Evolutionary conservation across 2,329 filamentous ascomycete genomes (phyloP).

Genomic region (Chaetomiaceae sp.): DNA sequence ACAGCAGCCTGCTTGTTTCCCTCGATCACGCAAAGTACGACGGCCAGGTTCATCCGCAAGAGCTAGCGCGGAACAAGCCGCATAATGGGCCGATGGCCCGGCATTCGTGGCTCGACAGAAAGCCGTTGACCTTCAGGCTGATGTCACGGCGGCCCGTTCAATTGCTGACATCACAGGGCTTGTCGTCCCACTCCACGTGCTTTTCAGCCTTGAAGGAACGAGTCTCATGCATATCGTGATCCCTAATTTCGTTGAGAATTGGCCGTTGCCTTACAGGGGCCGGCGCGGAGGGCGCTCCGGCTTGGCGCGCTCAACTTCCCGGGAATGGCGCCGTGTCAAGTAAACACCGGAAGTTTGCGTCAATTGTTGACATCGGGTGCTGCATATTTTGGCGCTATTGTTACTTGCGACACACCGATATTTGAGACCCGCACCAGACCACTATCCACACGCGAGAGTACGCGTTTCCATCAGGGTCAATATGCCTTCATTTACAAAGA

Average conservation of each 20-base stretch:
- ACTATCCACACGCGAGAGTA: not conserved
- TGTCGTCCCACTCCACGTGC: not conserved
- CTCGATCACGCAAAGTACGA: not conserved
- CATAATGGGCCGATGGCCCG: conserved; percentile 5
- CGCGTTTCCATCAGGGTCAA: not conserved
- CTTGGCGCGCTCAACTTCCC: conserved; percentile 5
- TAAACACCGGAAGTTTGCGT: not conserved
- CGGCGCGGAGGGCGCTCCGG: conserved; percentile 5
- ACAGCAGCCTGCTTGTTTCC: not conserved
- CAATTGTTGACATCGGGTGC: not conserved
- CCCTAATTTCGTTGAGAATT: conserved; percentile 11
- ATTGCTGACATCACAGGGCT: not conserved
- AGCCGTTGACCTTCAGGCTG: conserved; percentile 4
- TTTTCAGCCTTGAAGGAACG: not conserved
- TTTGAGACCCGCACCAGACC: not conserved
- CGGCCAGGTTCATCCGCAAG: not conserved
- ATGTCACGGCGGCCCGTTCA: not conserved
- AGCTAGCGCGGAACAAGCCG: not conserved
- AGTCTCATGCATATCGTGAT: conserved; percentile 5
- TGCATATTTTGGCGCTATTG: not conserved
- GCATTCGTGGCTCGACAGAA: not conserved
- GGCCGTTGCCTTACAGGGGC: not conserved
- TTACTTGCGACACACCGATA: not conserved
- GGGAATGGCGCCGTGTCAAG: conserved; percentile 1
- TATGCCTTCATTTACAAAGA: not conserved